Conservation (phyloP, 2,329 filamentous ascomycete species). For the Cordyceps militaris region DNA sequence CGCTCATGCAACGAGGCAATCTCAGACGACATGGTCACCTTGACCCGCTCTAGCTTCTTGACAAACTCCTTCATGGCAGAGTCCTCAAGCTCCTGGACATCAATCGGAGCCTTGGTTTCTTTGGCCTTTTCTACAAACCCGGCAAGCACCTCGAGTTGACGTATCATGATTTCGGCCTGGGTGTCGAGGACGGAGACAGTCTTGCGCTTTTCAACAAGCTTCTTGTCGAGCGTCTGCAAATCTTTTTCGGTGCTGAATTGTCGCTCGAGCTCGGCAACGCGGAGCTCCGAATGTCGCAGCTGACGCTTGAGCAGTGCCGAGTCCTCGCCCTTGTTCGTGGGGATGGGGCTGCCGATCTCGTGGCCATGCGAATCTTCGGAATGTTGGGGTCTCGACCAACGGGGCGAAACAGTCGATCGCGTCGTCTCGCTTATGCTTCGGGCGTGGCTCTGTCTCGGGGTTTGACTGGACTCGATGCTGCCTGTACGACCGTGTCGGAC, state of each 20-base stretch:
- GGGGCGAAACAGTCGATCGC: conserved; percentile 54
- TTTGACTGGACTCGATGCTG: conserved; percentile 56
- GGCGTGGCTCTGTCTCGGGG: conserved; percentile 42
- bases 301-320: conserved; percentile 64
- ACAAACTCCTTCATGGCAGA: conserved; percentile 89
- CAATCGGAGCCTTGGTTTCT: conserved; percentile 70
- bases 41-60: conserved; percentile 59
- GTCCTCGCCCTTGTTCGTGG: conserved; percentile 58
- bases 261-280: conserved; percentile 79
- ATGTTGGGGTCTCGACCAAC: conserved; percentile 63
- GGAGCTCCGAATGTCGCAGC: conserved; percentile 72
- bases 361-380: conserved; percentile 46
- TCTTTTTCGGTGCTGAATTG: conserved; percentile 62
- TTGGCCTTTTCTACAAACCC: conserved; percentile 85
- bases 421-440: conserved; percentile 64
- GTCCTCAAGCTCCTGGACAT: conserved; percentile 76
- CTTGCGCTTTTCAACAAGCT: conserved; percentile 85
- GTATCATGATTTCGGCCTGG: conserved; percentile 90
- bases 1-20: conserved; percentile 60
- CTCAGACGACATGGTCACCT: conserved; percentile 48
- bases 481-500: conserved; percentile 88
- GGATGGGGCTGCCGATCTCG: conserved; percentile 67
- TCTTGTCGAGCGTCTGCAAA: conserved; percentile 73
- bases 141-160: conserved; percentile 81
- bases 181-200: conserved; percentile 92